Base-by-base conservation (phyloP, 2,329 filamentous ascomycete genomes). In the Periconia sp. region DNA sequence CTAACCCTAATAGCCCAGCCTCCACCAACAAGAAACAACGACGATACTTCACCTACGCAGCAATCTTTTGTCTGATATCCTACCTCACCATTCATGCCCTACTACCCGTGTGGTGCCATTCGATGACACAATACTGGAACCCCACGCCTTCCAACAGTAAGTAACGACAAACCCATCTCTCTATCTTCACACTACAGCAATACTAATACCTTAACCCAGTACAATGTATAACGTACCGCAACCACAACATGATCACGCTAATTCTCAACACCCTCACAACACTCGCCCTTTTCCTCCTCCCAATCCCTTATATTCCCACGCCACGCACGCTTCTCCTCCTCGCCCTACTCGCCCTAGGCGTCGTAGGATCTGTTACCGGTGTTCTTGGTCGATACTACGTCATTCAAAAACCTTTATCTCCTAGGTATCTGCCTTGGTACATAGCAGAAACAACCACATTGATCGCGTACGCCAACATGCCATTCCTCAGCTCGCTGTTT, bases 391-490 rank as follows among this genome's bases (percentile, higher is more conserved):
- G 63, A 18, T 52, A 51, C 49, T 54, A 44, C 30, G 37, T 61
- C 14, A 52, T 67, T 15, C 51, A 33, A 2, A 23, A 33, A 6
- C 54, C 57, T 11, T 30, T 33, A 15, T 41, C 44, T 1, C 37
- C 55, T 8, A 27, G 15, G 0, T 64, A 61, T 43, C 54, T 68
- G 17, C 49, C 52, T 27, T 64, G 57, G 54, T 62, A 61, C 52
- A 54, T 45, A 1, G 53, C 59, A 35, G 60, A 66, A 46, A 54
- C 60, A 2, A 55, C 54, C 1, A 52, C 60, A 5, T 45, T 56
- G 43, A 58, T 69, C 30, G 43, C 59, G 37, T 66, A 67, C 52
- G 65, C 65, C 19, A 69, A 69, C 35, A 57, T 69, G 1, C 66
- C 66, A 0, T 69, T 69, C 54, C 53, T 69, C 11, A 64, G 50